phyloP scores from a whole-genome alignment of 768 basidiomycete species.

The Suillus lakei region DNA sequence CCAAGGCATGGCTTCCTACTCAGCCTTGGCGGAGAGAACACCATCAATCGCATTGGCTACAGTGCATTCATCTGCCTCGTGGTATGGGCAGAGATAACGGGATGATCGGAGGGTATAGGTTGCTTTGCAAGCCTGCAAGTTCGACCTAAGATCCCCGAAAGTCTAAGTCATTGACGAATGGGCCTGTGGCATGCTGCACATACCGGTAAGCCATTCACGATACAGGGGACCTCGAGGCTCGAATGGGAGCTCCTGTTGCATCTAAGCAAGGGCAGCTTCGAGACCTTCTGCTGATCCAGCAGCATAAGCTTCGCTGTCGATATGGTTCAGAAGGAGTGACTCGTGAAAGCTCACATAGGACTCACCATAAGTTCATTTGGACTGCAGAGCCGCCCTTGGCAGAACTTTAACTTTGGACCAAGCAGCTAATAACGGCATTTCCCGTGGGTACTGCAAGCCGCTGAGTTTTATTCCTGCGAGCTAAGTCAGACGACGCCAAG shows the following conservation, averaged over 20 bases:
- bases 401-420: no score
- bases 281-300: slow-evolving; percentile 83
- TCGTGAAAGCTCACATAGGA: neutral
- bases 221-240: slow-evolving; percentile 93
- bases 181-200: slow-evolving; percentile 26
- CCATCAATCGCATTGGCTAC: slow-evolving; percentile 84
- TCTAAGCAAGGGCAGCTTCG: slow-evolving; percentile 72
- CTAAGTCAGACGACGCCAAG: no score
- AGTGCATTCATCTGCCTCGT: slow-evolving; percentile 82
- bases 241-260: slow-evolving; percentile 85
- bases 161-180: slow-evolving; percentile 5
- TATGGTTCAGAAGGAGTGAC: neutral
- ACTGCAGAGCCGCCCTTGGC: no score
- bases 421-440: no score
- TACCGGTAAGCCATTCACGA: slow-evolving; percentile 89
- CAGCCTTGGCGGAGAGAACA: slow-evolving; percentile 82
- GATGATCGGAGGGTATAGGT: slow-evolving; percentile 86
- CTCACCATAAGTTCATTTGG: slow-evolving; percentile 91
- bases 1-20: slow-evolving; percentile 97
- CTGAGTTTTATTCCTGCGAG: no score
- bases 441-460: no score
- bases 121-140: slow-evolving; percentile 83
- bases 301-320: slow-evolving; percentile 72
- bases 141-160: slow-evolving; percentile 51
- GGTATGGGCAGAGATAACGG: slow-evolving; percentile 80